Evolutionary conservation across 2,329 filamentous ascomycete species (phyloP), one percentile per base, ranked within the genome.

Genomic region (Chaetothyriales sp.): DNA sequence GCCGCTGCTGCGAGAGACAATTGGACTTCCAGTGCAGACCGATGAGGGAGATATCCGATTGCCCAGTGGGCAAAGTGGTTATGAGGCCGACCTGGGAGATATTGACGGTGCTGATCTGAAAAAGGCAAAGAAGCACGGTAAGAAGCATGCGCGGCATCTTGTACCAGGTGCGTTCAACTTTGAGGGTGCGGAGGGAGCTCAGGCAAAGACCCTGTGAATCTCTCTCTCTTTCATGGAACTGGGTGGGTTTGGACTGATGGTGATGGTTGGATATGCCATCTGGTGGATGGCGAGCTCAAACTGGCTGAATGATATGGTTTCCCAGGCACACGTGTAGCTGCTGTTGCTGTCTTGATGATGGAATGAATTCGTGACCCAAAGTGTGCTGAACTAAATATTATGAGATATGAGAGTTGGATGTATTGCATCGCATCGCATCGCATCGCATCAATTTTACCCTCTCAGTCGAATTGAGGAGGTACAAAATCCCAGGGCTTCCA

Each of bases 401-500:
- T 40, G 10, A 40, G 33, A 33, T 2, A 33, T 33, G 29, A 9
- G 29, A 33, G 29, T 13, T 13, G 7, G 10, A 33, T 33, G 29
- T 40, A 15, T 40, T 15, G 10, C 33, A 25, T 25, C 22, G 22
- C 22, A 25, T 25, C 22, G 22, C 22, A 25, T 25, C 22, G 22
- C 22, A 25, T 25, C 22, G 22, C 22, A 33, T 33, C 29, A 33
- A 2, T 40, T 40, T 40, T 5, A 40, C 33, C 4, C 4, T 40
- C 33, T 40, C 13, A 40, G 10, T 15, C 33, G 13, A 40, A 40
- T 40, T 40, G 9, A 15, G 33, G 33, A 2, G 33, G 13, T 5
- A 40, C 10, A 40, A 15, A 18, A 52, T 56, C 58, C 58, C 58
- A 61, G 4, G 67, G 67, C 54, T 65, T 67, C n/a, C 64, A 10